Evolutionary conservation across 345 rosid species (phyloP).

Genomic region (Euphorbia peplus): DNA sequence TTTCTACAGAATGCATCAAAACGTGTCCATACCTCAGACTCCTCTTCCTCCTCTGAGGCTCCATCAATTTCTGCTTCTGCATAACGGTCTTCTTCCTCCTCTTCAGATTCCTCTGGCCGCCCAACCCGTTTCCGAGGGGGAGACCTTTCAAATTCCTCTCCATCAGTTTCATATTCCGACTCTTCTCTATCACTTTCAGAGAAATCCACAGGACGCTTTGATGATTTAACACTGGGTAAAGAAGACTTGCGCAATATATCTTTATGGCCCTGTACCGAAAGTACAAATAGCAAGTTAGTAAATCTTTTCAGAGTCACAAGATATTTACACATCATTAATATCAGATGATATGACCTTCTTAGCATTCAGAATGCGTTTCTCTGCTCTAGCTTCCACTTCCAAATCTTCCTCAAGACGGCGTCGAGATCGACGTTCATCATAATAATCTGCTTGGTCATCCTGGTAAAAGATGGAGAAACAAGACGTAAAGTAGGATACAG

Average conservation of each 20-base stretch:
- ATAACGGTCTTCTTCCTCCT: constrained; percentile 62
- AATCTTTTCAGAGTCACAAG: background rate
- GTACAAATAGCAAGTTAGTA: constrained; percentile 5
- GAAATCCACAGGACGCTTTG: constrained; percentile 69
- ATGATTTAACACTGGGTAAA: constrained; percentile 46
- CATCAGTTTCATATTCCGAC: constrained; percentile 94
- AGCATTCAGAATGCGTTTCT: constrained; percentile 84
- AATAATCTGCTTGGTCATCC: constrained; percentile 88
- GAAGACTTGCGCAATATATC: constrained; percentile 65
- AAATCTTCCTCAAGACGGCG: constrained; percentile 86
- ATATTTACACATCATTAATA: background rate
- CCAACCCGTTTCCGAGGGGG: constrained; percentile 53
- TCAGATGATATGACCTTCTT: constrained; percentile 61
- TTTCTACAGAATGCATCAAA: no score
- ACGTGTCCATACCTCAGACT: constrained; percentile 48
- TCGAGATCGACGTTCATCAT: constrained; percentile 67
- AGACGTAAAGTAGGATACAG: background rate
- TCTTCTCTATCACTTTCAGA: constrained; percentile 92
- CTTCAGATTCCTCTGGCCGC: constrained; percentile 85
- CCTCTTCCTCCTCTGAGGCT: constrained; percentile 27
- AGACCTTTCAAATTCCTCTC: constrained; percentile 70
- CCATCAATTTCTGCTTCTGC: constrained; percentile 23
- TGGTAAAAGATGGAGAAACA: constrained; percentile 19
- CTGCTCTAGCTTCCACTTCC: constrained; percentile 88
- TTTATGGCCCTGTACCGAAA: constrained; percentile 48